phyloP scores from a whole-genome alignment of 106 monocot genomes.

The Dioscorea alata region DNA sequence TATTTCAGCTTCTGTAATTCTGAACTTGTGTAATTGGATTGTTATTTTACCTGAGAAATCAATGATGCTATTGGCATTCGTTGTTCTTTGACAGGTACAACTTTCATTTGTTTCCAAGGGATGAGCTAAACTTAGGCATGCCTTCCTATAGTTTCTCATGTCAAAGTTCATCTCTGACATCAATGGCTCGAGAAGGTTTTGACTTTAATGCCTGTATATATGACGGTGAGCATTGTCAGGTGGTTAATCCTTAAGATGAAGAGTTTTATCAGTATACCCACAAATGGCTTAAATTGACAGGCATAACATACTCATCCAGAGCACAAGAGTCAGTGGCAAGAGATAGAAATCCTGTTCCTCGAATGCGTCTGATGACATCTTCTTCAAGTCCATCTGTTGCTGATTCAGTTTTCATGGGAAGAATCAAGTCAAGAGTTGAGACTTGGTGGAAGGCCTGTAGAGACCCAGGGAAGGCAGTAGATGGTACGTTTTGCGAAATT shows the following conservation, averaged over 20 bases:
- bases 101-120: constrained; percentile 92
- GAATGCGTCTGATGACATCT: constrained; percentile 13
- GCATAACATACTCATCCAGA: constrained; percentile 88
- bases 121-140: constrained; percentile 65
- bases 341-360: constrained; percentile 29
- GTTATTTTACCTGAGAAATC: background rate
- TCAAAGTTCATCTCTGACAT: constrained; percentile 64
- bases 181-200: constrained; percentile 89
- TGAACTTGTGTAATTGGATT: too few relatives aligned
- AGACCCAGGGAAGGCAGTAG: constrained; percentile 30
- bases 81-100: constrained; percentile 54
- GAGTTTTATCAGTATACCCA: background rate
- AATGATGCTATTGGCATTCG: background rate
- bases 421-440: constrained; percentile 61
- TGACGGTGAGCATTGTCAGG: constrained; percentile 40
- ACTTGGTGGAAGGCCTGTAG: constrained; percentile 56
- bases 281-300: constrained; percentile 15
- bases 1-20: too few relatives aligned
- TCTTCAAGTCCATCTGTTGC: constrained; percentile 40
- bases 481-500: constrained; percentile 29
- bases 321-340: constrained; percentile 68
- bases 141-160: constrained; percentile 93
- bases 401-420: constrained; percentile 77
- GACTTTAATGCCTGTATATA: constrained; percentile 92
- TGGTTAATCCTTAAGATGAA: background rate